Conservation (phyloP, 2,329 filamentous ascomycete species). For the Kalmusia sp. region DNA sequence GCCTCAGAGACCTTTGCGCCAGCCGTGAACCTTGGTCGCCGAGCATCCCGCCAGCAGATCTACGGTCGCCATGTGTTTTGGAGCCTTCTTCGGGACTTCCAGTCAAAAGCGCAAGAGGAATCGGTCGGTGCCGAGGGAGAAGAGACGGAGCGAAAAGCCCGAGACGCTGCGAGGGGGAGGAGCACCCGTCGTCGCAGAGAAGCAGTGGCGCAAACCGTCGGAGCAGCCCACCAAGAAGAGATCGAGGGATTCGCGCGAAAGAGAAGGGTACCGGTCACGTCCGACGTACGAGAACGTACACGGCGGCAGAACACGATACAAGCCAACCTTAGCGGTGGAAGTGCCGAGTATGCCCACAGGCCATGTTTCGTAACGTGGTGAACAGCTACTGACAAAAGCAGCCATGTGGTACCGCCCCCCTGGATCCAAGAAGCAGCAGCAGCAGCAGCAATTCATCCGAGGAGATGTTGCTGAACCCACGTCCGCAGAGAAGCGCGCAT, state of each 20-base stretch:
- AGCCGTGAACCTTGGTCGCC: conserved; percentile 28
- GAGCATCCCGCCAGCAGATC: conserved; percentile 31
- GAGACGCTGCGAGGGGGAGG: conserved; percentile 33
- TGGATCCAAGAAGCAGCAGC: conserved; percentile 29
- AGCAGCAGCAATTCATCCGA: conserved; percentile 39
- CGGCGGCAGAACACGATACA: conserved; percentile 2
- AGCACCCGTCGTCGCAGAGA: conserved; percentile 27
- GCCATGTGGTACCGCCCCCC: conserved; percentile 38
- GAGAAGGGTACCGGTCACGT: conserved; percentile 27
- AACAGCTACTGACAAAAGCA: conserved; percentile 18
- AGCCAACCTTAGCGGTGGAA: conserved; percentile 7
- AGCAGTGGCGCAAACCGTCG: conserved; percentile 37
- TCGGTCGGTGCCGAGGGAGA: conserved; percentile 36
- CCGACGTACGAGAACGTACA: conserved; percentile 21
- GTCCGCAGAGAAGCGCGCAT: conserved; percentile 42
- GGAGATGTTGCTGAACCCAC: conserved; percentile 44
- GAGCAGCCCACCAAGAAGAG: conserved; percentile 33
- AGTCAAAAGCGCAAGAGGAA: conserved; percentile 38
- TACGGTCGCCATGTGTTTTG: conserved; percentile 47
- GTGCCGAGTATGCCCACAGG: conserved; percentile 5
- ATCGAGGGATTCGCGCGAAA: conserved; percentile 32
- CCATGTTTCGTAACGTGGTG: conserved; percentile 20
- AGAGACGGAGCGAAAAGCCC: conserved; percentile 32
- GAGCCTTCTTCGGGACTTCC: conserved; percentile 41
- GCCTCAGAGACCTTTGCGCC: too few relatives aligned